Evolutionary conservation across 2,329 filamentous ascomycete genomes (phyloP).

Genomic region (Tolypocladium ovalisporum): DNA sequence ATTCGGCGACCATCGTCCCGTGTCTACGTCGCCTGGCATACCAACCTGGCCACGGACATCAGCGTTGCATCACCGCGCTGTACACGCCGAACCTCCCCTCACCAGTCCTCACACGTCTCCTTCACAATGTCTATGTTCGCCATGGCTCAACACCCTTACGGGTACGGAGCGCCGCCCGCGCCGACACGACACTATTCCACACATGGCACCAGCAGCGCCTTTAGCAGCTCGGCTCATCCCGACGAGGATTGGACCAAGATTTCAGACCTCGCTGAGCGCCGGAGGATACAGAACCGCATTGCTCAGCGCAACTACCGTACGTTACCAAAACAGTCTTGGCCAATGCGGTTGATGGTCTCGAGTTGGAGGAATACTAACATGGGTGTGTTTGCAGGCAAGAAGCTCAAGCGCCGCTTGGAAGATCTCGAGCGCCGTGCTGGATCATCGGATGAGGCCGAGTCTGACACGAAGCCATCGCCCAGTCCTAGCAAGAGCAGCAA

Average conservation of each 20-base stretch:
- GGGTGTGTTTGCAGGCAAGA: conserved; percentile 57
- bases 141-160: conserved; percentile 22
- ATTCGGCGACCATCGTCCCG: not conserved
- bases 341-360: not conserved
- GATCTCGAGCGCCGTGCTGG: conserved; percentile 73
- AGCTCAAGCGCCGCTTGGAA: conserved; percentile 82
- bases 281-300: conserved; percentile 94
- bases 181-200: conserved; percentile 55
- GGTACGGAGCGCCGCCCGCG: conserved; percentile 15
- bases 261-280: conserved; percentile 86
- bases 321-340: conserved; percentile 19
- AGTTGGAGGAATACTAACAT: not conserved
- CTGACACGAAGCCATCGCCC: conserved; percentile 25
- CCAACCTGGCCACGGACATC: not conserved
- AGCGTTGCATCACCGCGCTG: not conserved
- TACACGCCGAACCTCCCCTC: not conserved
- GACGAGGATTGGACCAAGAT: conserved; percentile 99
- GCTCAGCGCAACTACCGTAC: conserved; percentile 94
- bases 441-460: conserved; percentile 33
- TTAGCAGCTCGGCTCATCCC: conserved; percentile 86
- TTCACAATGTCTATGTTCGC: conserved; percentile 24
- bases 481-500: conserved; percentile 32
- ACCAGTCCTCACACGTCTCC: conserved; percentile 1
- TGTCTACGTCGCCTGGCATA: not conserved
- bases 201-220: conserved; percentile 83